phyloP scores from a whole-genome alignment of 2,329 filamentous ascomycete genomes.

The Fusarium chuoi region DNA sequence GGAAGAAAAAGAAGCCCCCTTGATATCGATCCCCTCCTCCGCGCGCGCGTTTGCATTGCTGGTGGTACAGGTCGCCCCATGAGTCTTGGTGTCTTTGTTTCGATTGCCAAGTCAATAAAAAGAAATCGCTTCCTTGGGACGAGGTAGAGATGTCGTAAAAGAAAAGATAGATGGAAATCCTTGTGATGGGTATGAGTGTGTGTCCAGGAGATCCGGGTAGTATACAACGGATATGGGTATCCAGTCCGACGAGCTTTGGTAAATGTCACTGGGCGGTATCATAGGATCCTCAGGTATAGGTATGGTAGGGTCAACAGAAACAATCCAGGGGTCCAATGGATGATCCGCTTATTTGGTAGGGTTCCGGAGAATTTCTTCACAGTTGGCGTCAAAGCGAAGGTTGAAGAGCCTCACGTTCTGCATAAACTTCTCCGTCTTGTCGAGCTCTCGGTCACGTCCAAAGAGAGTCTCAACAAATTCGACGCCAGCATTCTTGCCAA shows the following conservation, averaged over 20 bases:
- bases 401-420: constrained; percentile 87
- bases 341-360: constrained; percentile 61
- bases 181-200: constrained; percentile 1
- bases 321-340: constrained; percentile 40
- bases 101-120: constrained; percentile 40
- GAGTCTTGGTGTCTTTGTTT: constrained; percentile 40
- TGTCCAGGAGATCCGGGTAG: constrained; percentile 43
- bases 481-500: constrained; percentile 91
- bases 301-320: constrained; percentile 28
- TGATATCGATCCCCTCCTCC: constrained; percentile 45
- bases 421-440: constrained; percentile 94
- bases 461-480: constrained; percentile 98
- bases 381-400: constrained; percentile 95
- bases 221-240: constrained; percentile 45
- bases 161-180: constrained; percentile 39
- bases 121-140: constrained; percentile 40
- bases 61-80: constrained; percentile 49
- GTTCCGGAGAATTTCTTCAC: constrained; percentile 82
- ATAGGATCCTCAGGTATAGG: constrained; percentile 38
- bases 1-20: constrained; percentile 46
- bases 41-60: constrained; percentile 45
- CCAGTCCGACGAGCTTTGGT: constrained; percentile 38
- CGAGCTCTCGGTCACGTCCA: constrained; percentile 87
- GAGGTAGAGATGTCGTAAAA: constrained; percentile 40
- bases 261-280: constrained; percentile 36